Evolutionary conservation across 2,329 filamentous ascomycete species (phyloP), one percentile per base, ranked within the genome.

Genomic region (Exophiala alcalophila): DNA sequence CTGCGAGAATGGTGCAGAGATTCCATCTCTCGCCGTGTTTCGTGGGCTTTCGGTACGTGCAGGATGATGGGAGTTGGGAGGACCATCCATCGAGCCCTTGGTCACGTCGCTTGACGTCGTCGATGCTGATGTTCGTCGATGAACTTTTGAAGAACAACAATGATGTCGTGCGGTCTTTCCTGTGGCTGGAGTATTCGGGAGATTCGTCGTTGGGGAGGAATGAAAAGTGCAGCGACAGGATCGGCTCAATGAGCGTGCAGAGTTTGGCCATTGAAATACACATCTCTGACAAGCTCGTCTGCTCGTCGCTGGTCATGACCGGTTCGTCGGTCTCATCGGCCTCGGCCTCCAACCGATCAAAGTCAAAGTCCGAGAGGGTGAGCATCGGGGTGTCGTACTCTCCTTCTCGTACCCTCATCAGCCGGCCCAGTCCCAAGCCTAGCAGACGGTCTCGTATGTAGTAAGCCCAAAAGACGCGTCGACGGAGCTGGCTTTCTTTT

Each of bases 401-500:
- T 57, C 92, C 86, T 49, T 89, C 83, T 72, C 94, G 94, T 65
- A 96, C 92, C 40, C 89, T 77, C 21, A 88, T 94, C 4, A 89
- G 90, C 37, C 90, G 80, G 44, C 90, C 37, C 25, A 41, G 24
- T 7, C 24, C 24, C 7, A 25, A 25, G 24, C 7, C n/a, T 25
- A 25, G 23, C 6, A 35, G 14, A 7, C 37, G 37, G 26, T 40
- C 37, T 23, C 37, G 16, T 30, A 40, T 18, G 28, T 23, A 40
- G n/a, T 27, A 40, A 12, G 26, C 20, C 37, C 37, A 40, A 26
- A 26, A 40, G 9, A 40, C 16, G n/a, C 37, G 26, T 16, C 19
- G 11, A 1, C 37, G 37, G 20, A 31, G 27, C 15, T 27, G 14
- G 5, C 18, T 32, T 26, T 27, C 19, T 11, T 12, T 15, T 1